phyloP scores from a whole-genome alignment of 106 monocot genomes.

The Agapanthus africanus region DNA sequence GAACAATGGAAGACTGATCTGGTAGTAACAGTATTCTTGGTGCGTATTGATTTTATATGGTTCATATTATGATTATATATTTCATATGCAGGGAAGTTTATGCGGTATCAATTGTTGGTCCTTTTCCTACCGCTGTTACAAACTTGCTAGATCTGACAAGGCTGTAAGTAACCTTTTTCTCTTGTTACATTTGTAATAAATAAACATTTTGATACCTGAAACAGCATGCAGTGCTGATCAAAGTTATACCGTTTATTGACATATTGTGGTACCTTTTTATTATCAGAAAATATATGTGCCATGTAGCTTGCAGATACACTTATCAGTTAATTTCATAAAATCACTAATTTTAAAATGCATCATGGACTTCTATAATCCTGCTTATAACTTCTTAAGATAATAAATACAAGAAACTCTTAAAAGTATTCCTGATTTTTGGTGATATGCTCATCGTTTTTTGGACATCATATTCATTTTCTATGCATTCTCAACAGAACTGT shows the following conservation, averaged over 20 bases:
- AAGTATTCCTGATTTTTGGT: no score
- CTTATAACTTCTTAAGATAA: no score
- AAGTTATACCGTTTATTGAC: neutral
- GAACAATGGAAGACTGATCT: neutral
- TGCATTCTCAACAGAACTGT: no score
- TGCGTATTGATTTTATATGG: neutral
- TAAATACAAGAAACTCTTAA: no score
- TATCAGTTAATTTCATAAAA: neutral
- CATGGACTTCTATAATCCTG: no score
- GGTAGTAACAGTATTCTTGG: neutral
- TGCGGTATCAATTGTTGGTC: constrained; percentile 95
- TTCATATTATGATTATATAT: constrained; percentile 5
- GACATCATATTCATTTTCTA: no score
- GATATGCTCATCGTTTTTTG: no score
- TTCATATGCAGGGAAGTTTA: constrained; percentile 84
- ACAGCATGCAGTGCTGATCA: neutral
- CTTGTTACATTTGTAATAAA: neutral
- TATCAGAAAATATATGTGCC: neutral
- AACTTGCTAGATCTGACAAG: constrained; percentile 89
- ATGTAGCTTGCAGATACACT: neutral
- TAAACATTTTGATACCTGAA: neutral
- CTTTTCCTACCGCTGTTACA: constrained; percentile 94
- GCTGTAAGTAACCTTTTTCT: constrained; percentile 7
- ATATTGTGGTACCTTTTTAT: neutral
- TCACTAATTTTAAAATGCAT: no score